Evolutionary conservation across 1,284 basidiomycete species (phyloP), one percentile per base, ranked within the genome.

Genomic region (Xerocomus amazonicus): DNA sequence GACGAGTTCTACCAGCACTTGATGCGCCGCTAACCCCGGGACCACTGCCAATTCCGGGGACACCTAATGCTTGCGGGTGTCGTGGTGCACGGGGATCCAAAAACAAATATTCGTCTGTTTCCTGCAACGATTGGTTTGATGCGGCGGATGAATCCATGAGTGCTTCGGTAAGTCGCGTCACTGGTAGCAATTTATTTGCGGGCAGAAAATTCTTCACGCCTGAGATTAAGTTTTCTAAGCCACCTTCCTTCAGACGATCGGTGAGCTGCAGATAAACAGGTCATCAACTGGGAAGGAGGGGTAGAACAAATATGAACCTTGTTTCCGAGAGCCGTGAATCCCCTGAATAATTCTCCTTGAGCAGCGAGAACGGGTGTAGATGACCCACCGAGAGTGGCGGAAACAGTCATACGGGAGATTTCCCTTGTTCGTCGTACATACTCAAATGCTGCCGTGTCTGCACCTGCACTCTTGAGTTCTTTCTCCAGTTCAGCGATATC

Each of bases 181-280:
- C 84, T 8, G 92, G 87, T 37, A 97, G 79, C 51, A 97, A 83
- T 71, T 99, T 99, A 65, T 93, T 92, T 0, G 91, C 88, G 0
- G 97, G 97, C 12, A 99, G 73, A 77, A 99, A 96, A 73, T 97
- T 98, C 70, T 97, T 97, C 53, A 99, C 97, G 28, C 95, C 96
- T 1, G 94, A 95, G 51, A 99, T 91, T 10, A 99, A 76, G 67
- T 97, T 96, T 66, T 99, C 96, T 35, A 97, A 77, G 19, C 93
- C 93, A 33, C 92, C 90, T 67, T 97, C 96, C 70, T 97, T 92
- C 53, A 99, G 73, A 40, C 92, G 80, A 67, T 96, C 93, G 1
- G 94, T 95, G 43, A 97, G 80, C 90, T 92, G 57, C 23, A 34
- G 43, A 40, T 12, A 28, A 45, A 35, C 16, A 9, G 13, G 7